phyloP scores from a whole-genome alignment of 1,284 basidiomycete genomes.

The Boletus austroedulis region DNA sequence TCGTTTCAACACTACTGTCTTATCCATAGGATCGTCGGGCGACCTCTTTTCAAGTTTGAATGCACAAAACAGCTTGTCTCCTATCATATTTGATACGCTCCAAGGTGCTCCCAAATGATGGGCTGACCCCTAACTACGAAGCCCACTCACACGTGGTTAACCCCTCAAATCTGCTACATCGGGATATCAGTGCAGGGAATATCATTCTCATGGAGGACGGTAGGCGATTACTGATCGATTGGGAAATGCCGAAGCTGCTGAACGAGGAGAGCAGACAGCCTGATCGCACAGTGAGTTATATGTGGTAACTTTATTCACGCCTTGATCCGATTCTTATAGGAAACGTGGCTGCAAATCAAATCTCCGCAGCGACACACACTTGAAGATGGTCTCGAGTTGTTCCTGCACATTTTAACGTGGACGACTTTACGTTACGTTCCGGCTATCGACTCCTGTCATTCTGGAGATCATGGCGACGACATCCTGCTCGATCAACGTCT shows the following conservation, averaged over 20 bases:
- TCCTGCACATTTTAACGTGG: neutral
- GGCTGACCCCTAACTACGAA: too few species aligned
- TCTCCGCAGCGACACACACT: neutral
- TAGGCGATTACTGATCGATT: conserved; percentile 3
- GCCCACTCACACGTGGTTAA: conserved; percentile 1
- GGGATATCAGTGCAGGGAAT: neutral
- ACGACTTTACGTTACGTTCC: neutral
- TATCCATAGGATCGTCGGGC: neutral
- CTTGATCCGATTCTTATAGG: neutral
- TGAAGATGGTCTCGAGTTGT: neutral
- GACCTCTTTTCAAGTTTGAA: neutral
- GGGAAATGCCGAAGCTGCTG: neutral
- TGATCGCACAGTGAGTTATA: too few species aligned
- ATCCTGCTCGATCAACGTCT: too few species aligned
- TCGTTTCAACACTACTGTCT: conserved; percentile 5
- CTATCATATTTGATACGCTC: neutral
- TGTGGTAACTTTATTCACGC: too few species aligned
- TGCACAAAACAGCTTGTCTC: neutral
- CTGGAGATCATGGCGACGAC: too few species aligned
- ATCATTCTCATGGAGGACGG: neutral
- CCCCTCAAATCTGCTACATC: neutral
- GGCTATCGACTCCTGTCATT: neutral
- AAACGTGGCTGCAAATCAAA: neutral
- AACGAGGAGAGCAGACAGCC: neutral
- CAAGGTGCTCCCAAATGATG: too few species aligned